Evolutionary conservation across 2,329 filamentous ascomycete genomes (phyloP).

Genomic region (Keithomyces neogunnii): DNA sequence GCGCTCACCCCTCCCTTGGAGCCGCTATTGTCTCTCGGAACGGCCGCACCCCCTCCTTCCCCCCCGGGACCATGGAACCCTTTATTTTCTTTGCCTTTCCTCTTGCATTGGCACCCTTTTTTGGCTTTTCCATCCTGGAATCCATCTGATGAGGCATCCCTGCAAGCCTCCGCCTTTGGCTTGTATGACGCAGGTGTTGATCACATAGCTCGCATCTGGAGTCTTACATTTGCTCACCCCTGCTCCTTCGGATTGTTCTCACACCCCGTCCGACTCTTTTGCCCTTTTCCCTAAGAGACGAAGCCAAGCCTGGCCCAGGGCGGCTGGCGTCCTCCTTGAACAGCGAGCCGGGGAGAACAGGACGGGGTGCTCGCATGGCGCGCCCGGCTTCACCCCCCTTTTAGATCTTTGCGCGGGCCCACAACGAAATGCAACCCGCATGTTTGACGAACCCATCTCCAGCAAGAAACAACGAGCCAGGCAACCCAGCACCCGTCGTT

Average conservation of each 20-base stretch:
- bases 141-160: constrained; percentile 27
- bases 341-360: not conserved
- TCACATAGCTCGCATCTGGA: constrained; percentile 1
- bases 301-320: not conserved
- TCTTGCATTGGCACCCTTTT: not conserved
- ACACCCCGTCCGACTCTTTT: not conserved
- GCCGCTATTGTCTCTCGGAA: constrained; percentile 16
- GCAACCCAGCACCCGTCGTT: not conserved
- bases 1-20: constrained; percentile 2
- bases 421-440: constrained; percentile 23
- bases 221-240: not conserved
- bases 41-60: constrained; percentile 4
- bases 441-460: constrained; percentile 17
- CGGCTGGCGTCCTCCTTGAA: not conserved
- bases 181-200: constrained; percentile 8
- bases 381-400: not conserved
- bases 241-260: not conserved
- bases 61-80: constrained; percentile 10
- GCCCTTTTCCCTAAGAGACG: not conserved
- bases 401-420: constrained; percentile 15
- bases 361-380: not conserved
- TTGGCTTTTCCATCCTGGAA: constrained; percentile 13
- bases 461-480: not conserved
- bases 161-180: constrained; percentile 16
- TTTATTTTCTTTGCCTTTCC: not conserved